phyloP scores from a whole-genome alignment of 73 alveolate genomes.

The Halteria grandinella region DNA sequence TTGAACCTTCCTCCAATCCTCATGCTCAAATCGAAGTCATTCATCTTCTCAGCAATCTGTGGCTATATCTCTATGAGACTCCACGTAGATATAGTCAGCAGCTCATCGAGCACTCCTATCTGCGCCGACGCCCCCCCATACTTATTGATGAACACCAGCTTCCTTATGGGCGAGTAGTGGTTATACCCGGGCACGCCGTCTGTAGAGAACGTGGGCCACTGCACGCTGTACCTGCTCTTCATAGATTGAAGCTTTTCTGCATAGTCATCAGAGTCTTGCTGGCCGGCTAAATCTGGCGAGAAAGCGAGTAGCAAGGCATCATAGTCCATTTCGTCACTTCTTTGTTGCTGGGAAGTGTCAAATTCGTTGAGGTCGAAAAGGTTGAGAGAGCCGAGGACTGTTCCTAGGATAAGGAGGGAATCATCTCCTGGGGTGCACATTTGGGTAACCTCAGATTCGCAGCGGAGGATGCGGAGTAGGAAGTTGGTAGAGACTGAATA shows the following conservation, averaged over 20 bases:
- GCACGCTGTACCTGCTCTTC: constrained; percentile 23
- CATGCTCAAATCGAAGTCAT: constrained; percentile 35
- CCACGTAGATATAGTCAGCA: constrained; percentile 31
- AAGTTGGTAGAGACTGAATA: constrained; percentile 39
- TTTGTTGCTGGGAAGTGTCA: constrained; percentile 10
- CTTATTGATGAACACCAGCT: constrained; percentile 32
- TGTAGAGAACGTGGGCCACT: constrained; percentile 65
- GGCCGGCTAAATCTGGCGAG: background rate
- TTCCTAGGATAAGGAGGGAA: constrained; percentile 44
- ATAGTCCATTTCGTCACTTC: constrained; percentile 25
- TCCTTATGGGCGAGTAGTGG: constrained; percentile 37
- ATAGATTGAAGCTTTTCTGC: constrained; percentile 1
- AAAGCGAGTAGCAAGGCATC: background rate
- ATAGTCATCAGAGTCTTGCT: constrained; percentile 3
- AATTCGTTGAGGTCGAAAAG: constrained; percentile 55
- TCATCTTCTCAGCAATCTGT: constrained; percentile 16
- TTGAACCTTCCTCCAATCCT: constrained; percentile 54
- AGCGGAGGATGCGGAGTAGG: constrained; percentile 28
- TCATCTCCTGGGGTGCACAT: constrained; percentile 64
- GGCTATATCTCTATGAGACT: constrained; percentile 15
- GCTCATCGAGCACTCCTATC: constrained; percentile 45
- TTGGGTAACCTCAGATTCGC: constrained; percentile 47
- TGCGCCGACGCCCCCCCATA: constrained; percentile 43
- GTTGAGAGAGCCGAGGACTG: constrained; percentile 49
- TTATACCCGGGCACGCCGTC: constrained; percentile 59